Evolutionary conservation across 73 alveolate species (phyloP), one percentile per base, ranked within the genome.

Genomic region (Tetrahymena thermophila): DNA sequence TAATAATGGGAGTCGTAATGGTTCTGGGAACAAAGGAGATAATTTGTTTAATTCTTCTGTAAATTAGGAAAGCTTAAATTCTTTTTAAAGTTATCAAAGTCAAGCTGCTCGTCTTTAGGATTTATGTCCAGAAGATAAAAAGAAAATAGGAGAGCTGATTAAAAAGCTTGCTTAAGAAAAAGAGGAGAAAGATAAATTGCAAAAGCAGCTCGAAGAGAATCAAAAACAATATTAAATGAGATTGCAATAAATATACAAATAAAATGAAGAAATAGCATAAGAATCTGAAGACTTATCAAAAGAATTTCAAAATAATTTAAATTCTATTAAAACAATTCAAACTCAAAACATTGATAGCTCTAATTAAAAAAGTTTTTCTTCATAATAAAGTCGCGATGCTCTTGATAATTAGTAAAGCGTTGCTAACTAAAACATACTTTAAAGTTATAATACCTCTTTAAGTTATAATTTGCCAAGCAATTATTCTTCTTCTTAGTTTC

Each of bases 71-170:
- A 13, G 40, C n/a, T 28, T 4, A 28, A 71, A 71, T 25, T 71
- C 42, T 19, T 71, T 71, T 71, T 71, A 71, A 71, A 71, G 89
- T 71, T 5, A 28, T 15, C 23, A n/a, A 71, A 71, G 89, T 31
- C 31, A 71, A 71, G 89, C 89, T 71, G 89, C 89, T 71, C 35
- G 89, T 0, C 89, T 98, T 56, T 96, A 97, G 85, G 99, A 98
- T 96, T 94, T 98, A 43, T 98, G 99, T 95, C 99, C 99, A 10
- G 99, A 98, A 96, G 99, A 98, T 96, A 98, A 98, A 94, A 98
- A 98, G 35, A 98, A 98, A 96, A 98, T 98, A 4, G 99, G 99
- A n/a, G 99, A 98, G 85, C 95, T 98, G 35, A 98, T 98, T 21
- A 98, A 98, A 95, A 98, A 98, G 94, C 95, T 98, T 85, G 99